Conservation (phyloP, 345 rosid genomes). For the Corymbia maculata region DNA sequence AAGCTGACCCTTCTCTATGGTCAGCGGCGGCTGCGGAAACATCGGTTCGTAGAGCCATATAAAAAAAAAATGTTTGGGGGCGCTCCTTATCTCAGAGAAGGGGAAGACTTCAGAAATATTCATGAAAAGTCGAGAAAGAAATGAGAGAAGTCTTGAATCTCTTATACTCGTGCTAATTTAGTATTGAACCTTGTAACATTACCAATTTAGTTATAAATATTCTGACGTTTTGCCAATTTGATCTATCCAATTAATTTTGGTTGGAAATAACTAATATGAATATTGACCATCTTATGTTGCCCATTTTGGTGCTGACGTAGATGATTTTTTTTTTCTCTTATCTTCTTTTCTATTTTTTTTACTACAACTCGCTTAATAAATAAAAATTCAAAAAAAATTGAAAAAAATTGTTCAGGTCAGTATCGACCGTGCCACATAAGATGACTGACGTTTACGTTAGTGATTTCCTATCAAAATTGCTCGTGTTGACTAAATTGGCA, state of each 20-base stretch:
- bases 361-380: no score
- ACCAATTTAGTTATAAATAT: no score
- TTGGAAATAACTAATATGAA: rapidly evolving
- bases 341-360: background rate
- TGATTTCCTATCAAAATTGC: rapidly evolving
- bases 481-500: rapidly evolving
- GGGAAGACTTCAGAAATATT: background rate
- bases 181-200: rapidly evolving
- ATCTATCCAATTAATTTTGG: rapidly evolving
- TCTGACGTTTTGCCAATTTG: no score
- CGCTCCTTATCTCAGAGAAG: background rate
- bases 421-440: no score
- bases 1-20: background rate
- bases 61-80: background rate
- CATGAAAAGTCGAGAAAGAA: background rate
- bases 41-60: background rate
- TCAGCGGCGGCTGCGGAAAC: background rate
- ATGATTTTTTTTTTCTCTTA: no score
- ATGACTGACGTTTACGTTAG: rapidly evolving
- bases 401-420: no score
- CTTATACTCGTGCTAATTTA: no score
- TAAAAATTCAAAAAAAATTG: no score
- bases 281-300: background rate
- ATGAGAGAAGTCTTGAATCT: rapidly evolving
- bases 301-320: rapidly evolving